These are phyloP conservation scores for Annulohypoxylon maeteangense DNA, from an alignment of 495 filamentous ascomycete species.

Conservation along the genomic window DNA sequence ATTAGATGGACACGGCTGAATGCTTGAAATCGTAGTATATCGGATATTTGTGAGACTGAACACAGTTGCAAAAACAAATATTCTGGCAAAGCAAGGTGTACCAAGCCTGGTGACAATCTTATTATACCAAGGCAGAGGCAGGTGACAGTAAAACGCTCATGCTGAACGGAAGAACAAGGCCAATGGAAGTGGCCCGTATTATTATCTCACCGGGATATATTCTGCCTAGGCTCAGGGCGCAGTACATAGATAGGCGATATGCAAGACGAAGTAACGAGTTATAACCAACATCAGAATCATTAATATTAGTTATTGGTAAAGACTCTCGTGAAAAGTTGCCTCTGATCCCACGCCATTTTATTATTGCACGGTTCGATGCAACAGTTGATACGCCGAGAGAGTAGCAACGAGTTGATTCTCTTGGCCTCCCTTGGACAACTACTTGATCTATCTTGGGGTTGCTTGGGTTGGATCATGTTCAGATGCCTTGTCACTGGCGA, in stretches of 20 bases:
- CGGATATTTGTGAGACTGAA: slow-evolving; percentile 7
- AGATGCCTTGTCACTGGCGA: slow-evolving; percentile 17
- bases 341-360: slow-evolving; percentile 35
- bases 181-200: slow-evolving; percentile 22
- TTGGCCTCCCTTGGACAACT: not conserved
- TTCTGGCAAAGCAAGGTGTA: not conserved
- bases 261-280: slow-evolving; percentile 1
- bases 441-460: slow-evolving; percentile 2
- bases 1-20: slow-evolving; percentile 4
- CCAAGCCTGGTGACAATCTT: slow-evolving; percentile 9
- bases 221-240: slow-evolving; percentile 32
- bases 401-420: slow-evolving; percentile 19
- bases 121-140: slow-evolving; percentile 21
- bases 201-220: slow-evolving; percentile 33
- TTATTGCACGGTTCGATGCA: slow-evolving; percentile 31
- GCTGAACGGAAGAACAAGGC: slow-evolving; percentile 6
- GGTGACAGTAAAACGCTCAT: slow-evolving; percentile 11
- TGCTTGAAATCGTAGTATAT: slow-evolving; percentile 8
- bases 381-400: slow-evolving; percentile 39
- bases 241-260: slow-evolving; percentile 18
- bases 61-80: slow-evolving; percentile 22
- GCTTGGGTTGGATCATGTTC: slow-evolving; percentile 8
- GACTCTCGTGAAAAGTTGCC: slow-evolving; percentile 12
- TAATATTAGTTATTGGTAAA: slow-evolving; percentile 40
- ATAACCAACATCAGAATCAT: slow-evolving; percentile 6